Percentiles rank a stretch among this genome's conserved stretches.
These are phyloP conservation scores for Albifimbria verrucaria DNA, from an alignment of 2,329 filamentous ascomycete species.

Conservation along the genomic window DNA sequence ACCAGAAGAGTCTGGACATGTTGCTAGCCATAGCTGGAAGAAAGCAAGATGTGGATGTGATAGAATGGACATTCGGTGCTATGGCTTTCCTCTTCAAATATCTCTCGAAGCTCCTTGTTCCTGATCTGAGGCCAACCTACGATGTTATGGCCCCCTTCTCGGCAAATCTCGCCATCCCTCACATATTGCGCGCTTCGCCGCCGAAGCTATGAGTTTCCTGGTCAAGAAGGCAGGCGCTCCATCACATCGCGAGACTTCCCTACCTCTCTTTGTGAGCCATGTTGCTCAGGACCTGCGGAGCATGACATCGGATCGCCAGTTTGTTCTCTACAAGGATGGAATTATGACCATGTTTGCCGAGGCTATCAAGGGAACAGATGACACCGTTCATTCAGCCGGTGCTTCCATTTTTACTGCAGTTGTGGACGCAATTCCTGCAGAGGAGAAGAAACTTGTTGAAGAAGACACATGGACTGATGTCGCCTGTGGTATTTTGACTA, in stretches of 20 bases:
- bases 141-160: slow-evolving; percentile 76
- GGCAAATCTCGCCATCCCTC: slow-evolving; percentile 79
- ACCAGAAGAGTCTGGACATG: slow-evolving; percentile 68
- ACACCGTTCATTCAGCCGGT: slow-evolving; percentile 58
- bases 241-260: slow-evolving; percentile 70
- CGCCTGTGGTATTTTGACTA: slow-evolving; percentile 72
- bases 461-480: slow-evolving; percentile 59
- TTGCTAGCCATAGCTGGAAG: slow-evolving; percentile 76
- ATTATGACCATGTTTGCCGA: slow-evolving; percentile 92
- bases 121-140: slow-evolving; percentile 81
- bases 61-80: slow-evolving; percentile 95
- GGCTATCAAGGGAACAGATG: slow-evolving; percentile 63
- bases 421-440: slow-evolving; percentile 46
- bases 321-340: slow-evolving; percentile 75
- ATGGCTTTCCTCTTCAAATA: slow-evolving; percentile 98
- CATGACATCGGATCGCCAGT: slow-evolving; percentile 51
- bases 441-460: slow-evolving; percentile 45
- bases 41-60: slow-evolving; percentile 78
- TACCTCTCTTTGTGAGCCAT: slow-evolving; percentile 69
- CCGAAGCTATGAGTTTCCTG: slow-evolving; percentile 91
- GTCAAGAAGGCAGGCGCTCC: slow-evolving; percentile 81
- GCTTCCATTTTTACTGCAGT: slow-evolving; percentile 50
- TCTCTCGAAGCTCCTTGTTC: slow-evolving; percentile 79
- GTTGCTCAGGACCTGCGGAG: slow-evolving; percentile 65
- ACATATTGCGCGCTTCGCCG: slow-evolving; percentile 88